Evolutionary conservation across 1,139 yeast species (phyloP).

Genomic region (Yamadazyma triangularis): DNA sequence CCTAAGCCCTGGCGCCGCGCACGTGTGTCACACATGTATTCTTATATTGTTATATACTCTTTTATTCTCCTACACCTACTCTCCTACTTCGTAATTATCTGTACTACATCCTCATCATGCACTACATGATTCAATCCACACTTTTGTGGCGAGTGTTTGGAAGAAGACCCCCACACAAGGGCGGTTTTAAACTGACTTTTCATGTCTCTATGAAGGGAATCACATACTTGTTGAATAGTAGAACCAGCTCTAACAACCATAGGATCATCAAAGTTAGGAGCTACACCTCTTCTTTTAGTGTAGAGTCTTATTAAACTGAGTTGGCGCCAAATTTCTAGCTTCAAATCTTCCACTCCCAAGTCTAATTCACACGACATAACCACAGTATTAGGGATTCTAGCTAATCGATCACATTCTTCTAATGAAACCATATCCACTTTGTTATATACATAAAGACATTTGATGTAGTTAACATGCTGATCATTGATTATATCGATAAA

Average conservation of each 20-base stretch:
- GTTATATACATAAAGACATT: constrained; percentile 90
- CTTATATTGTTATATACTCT: too few relatives aligned
- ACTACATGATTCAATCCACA: constrained; percentile 84
- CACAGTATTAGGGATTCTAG: constrained; percentile 86
- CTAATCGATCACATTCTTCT: constrained; percentile 90
- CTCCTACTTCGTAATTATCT: constrained; percentile 78
- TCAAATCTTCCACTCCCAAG: constrained; percentile 80
- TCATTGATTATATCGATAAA: constrained; percentile 90
- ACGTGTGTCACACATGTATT: too few relatives aligned
- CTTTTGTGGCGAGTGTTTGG: constrained; percentile 94
- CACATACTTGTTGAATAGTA: constrained; percentile 82
- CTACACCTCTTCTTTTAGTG: constrained; percentile 78
- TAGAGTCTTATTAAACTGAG: constrained; percentile 74
- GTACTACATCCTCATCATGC: constrained; percentile 92
- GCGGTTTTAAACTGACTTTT: constrained; percentile 91
- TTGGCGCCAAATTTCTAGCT: constrained; percentile 91
- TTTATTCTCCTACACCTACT: too few relatives aligned
- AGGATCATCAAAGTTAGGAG: constrained; percentile 83
- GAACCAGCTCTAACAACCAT: constrained; percentile 82
- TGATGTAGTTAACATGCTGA: constrained; percentile 80
- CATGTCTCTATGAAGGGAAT: constrained; percentile 88
- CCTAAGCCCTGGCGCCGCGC: too few relatives aligned
- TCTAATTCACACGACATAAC: constrained; percentile 91
- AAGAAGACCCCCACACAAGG: constrained; percentile 92
- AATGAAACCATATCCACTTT: constrained; percentile 93